Evolutionary conservation across 2,329 filamentous ascomycete genomes (phyloP).

Genomic region (Talaromyces sp.): DNA sequence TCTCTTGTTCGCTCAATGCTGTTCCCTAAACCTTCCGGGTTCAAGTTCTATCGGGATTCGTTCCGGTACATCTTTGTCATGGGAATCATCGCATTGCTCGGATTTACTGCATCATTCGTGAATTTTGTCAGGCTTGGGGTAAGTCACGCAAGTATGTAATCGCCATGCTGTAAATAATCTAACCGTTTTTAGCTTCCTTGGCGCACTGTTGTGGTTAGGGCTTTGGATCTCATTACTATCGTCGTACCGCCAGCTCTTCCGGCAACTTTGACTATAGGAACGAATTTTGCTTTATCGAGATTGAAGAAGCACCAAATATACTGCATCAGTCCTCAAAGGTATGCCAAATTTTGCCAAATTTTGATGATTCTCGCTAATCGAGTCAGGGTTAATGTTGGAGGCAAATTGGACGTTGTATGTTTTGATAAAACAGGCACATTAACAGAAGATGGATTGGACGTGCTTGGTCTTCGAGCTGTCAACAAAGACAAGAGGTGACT

Average conservation of each 20-base stretch:
- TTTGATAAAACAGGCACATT: conserved; percentile 99
- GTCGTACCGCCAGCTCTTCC: conserved; percentile 93
- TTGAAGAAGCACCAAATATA: conserved; percentile 89
- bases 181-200: conserved; percentile 59
- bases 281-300: conserved; percentile 84
- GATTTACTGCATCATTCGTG: conserved; percentile 85
- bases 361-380: conserved; percentile 3
- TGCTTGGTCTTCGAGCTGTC: conserved; percentile 80
- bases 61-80: conserved; percentile 98
- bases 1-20: conserved; percentile 95
- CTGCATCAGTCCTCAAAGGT: conserved; percentile 88
- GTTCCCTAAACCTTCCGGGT: conserved; percentile 95
- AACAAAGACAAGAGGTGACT: conserved; percentile 52
- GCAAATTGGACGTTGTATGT: conserved; percentile 92
- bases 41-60: conserved; percentile 97
- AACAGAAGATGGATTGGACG: conserved; percentile 92
- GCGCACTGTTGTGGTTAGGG: conserved; percentile 87
- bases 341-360: neutral
- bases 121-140: conserved; percentile 81
- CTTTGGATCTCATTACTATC: conserved; percentile 93
- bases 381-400: conserved; percentile 79
- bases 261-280: conserved; percentile 92
- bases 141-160: conserved; percentile 24
- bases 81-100: conserved; percentile 77
- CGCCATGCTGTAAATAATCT: conserved; percentile 23